phyloP scores from a whole-genome alignment of 2,329 filamentous ascomycete species.

The Diaporthe sp. region DNA sequence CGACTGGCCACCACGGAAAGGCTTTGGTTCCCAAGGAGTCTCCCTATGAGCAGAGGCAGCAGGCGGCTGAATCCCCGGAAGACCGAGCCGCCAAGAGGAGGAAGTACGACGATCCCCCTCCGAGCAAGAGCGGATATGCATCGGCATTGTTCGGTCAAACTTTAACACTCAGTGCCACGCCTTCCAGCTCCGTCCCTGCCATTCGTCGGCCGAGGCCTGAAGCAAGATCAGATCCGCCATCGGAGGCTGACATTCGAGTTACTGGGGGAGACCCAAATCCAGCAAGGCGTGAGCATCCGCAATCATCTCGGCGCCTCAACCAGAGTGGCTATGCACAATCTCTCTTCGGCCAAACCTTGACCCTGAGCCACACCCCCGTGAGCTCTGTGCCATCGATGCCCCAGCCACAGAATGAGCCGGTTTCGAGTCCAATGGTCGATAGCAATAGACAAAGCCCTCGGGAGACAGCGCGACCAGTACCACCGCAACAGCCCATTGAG shows the following conservation, averaged over 20 bases:
- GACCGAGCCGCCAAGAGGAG: constrained; percentile 58
- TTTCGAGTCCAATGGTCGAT: constrained; percentile 30
- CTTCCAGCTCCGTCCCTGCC: constrained; percentile 51
- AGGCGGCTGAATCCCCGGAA: constrained; percentile 43
- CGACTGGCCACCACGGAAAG: constrained; percentile 74
- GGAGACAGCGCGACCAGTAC: neutral
- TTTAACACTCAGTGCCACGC: constrained; percentile 58
- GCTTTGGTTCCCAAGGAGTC: constrained; percentile 70
- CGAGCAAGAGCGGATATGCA: constrained; percentile 64
- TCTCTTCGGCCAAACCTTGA: constrained; percentile 63
- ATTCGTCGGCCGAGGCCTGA: constrained; percentile 44
- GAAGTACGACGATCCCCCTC: constrained; percentile 54
- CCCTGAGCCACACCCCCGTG: constrained; percentile 55
- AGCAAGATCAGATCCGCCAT: constrained; percentile 32
- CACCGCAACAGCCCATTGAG: neutral
- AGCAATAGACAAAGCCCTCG: neutral
- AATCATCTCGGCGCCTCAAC: constrained; percentile 30
- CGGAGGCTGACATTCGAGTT: neutral
- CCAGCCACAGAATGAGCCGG: constrained; percentile 31
- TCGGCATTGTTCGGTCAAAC: constrained; percentile 65
- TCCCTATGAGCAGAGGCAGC: constrained; percentile 73
- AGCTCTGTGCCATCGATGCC: constrained; percentile 51
- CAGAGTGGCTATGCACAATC: constrained; percentile 63
- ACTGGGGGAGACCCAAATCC: neutral
- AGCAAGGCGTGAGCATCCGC: constrained; percentile 21